Percentiles rank a stretch among this genome's conserved stretches.
Conservation (phyloP, 1,139 yeast species). For the Candida frijolesensis region DNA sequence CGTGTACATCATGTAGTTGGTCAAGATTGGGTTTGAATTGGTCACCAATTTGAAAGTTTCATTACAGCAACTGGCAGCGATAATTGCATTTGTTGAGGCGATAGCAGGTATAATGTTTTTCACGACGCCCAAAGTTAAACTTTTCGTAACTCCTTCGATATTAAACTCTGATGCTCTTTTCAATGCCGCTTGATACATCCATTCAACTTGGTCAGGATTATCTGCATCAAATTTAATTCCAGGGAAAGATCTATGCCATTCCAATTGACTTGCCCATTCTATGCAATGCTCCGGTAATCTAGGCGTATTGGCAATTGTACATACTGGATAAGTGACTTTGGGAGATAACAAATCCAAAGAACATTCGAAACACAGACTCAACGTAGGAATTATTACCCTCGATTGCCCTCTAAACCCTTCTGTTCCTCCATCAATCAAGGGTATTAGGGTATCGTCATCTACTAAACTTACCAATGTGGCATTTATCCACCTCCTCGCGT, state of each 20-base stretch:
- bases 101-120: constrained; percentile 93
- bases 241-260: constrained; percentile 64
- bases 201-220: constrained; percentile 63
- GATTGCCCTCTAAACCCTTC: constrained; percentile 95
- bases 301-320: constrained; percentile 95
- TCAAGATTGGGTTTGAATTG: constrained; percentile 64
- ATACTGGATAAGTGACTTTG: constrained; percentile 78
- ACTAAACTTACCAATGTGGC: constrained; percentile 69
- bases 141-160: constrained; percentile 73
- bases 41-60: constrained; percentile 83
- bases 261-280: constrained; percentile 83
- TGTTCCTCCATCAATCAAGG: constrained; percentile 93
- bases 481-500: constrained; percentile 92
- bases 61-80: constrained; percentile 89
- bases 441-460: constrained; percentile 59
- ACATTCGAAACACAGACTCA: constrained; percentile 92
- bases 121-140: constrained; percentile 81
- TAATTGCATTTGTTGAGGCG: constrained; percentile 90
- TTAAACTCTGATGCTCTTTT: constrained; percentile 64
- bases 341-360: constrained; percentile 76
- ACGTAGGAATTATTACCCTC: constrained; percentile 80
- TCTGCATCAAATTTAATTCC: constrained; percentile 65
- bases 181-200: constrained; percentile 61
- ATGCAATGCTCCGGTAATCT: constrained; percentile 92
- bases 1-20: constrained; percentile 85